Conservation (phyloP, 2,329 filamentous ascomycete genomes). For the Fusarium veterinarium region DNA sequence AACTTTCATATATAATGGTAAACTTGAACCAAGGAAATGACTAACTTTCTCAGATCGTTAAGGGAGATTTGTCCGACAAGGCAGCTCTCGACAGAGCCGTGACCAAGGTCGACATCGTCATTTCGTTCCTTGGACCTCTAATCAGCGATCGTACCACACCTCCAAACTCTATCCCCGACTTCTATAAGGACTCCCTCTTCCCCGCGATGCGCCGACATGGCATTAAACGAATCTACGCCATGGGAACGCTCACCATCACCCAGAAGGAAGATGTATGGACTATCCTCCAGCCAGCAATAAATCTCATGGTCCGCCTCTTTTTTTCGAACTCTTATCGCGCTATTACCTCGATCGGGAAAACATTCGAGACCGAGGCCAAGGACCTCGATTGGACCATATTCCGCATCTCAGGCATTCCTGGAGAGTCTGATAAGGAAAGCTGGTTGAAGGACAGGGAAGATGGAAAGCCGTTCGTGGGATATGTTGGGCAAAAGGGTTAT, state of each 20-base stretch:
- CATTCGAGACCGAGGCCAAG: neutral
- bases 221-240: constrained; percentile 47
- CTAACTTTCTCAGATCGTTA: neutral
- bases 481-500: constrained; percentile 35
- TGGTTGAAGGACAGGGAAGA: constrained; percentile 46
- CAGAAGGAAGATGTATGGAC: constrained; percentile 40
- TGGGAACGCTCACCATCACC: constrained; percentile 49
- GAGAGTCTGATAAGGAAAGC: constrained; percentile 39
- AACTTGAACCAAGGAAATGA: too few species aligned
- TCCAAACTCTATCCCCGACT: neutral
- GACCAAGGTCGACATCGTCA: neutral
- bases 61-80: neutral
- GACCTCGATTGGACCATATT: constrained; percentile 48
- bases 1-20: too few species aligned
- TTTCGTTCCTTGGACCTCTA: constrained; percentile 25
- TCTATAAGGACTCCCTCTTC: constrained; percentile 12
- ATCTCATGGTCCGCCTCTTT: neutral
- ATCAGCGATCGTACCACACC: neutral
- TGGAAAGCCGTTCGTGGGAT: constrained; percentile 36
- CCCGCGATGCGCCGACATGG: constrained; percentile 16
- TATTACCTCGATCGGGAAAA: too few species aligned
- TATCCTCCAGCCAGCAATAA: constrained; percentile 15
- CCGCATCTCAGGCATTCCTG: constrained; percentile 44
- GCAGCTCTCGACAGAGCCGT: constrained; percentile 4
- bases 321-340: too few species aligned